phyloP scores from a whole-genome alignment of 2,329 filamentous ascomycete species.

The Fusarium dlaminii region DNA sequence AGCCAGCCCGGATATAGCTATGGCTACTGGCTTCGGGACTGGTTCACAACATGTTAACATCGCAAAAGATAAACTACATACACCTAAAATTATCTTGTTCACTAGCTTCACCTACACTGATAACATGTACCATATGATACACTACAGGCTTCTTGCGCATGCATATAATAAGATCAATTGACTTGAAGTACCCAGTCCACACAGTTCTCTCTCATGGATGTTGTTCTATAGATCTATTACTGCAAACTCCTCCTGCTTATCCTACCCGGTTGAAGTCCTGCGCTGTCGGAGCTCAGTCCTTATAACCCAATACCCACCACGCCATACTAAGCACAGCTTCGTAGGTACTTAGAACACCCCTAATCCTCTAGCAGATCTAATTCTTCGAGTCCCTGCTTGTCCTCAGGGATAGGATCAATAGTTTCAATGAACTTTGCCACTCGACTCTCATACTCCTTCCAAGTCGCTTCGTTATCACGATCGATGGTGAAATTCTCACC shows the following conservation, averaged over 20 bases:
- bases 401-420: background rate
- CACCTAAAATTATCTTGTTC: fast-evolving
- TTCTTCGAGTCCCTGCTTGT: background rate
- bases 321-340: too few relatives aligned
- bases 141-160: background rate
- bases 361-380: background rate
- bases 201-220: fast-evolving
- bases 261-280: background rate
- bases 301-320: background rate
- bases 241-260: background rate
- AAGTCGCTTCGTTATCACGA: background rate
- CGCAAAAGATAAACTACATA: fast-evolving
- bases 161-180: background rate
- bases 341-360: background rate
- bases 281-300: fast-evolving
- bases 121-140: too few relatives aligned
- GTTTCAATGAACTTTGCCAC: background rate
- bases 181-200: fast-evolving
- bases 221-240: background rate
- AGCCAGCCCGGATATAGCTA: background rate
- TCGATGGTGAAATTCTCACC: too few relatives aligned
- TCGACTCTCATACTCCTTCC: fast-evolving
- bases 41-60: fast-evolving
- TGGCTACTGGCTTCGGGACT: fast-evolving
- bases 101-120: too few relatives aligned